Base-by-base conservation (phyloP, 768 basidiomycete genomes). In the Phaffia tasmanica region DNA sequence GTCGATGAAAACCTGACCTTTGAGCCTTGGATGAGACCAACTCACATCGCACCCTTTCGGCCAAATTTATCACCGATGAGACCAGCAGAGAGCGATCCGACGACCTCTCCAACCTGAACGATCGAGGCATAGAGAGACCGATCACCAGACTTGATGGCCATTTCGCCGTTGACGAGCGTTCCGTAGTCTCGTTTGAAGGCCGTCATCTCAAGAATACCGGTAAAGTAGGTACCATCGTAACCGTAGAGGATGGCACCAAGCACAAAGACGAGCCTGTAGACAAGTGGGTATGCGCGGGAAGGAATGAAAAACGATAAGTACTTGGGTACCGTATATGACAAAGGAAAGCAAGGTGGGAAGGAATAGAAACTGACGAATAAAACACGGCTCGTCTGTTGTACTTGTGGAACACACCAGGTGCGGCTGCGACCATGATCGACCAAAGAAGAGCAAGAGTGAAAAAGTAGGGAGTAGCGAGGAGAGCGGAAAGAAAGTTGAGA, bases 61-160 rank as follows among this genome's bases (percentile, higher is more conserved):
- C 76, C 76, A 25, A 67, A 66, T 25, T 51, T 72, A 61, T 75
- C 75, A 55, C 76, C 75, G 59, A 77, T 69, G 42, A 73, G 59
- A 23, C 72, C 73, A 49, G 76, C 75, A 2, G 69, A 69, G 19
- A 77, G 70, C 0, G 76, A 72, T 50, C 76, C 76, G 60, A 75
- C 57, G 53, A 77, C 70, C 65, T 77, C 76, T 69, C 76, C 76
- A 29, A 74, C 76, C 54, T 77, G 76, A 6, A 74, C 72, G 59
- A 74, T 74, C 1, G 71, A 72, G n/a, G 72, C 72, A 64, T 74
- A 75, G 27, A 75, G 64, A 11, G 73, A 72, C 51, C 69, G 70
- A 63, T 70, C 58, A 35, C 65, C 63, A 46, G 32, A 25, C 25
- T 16, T 29, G 63, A 30, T 35, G 18, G 51, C 21, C 50, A 19